Conservation (phyloP, 2,329 filamentous ascomycete genomes). For the Colletotrichum sp. region DNA sequence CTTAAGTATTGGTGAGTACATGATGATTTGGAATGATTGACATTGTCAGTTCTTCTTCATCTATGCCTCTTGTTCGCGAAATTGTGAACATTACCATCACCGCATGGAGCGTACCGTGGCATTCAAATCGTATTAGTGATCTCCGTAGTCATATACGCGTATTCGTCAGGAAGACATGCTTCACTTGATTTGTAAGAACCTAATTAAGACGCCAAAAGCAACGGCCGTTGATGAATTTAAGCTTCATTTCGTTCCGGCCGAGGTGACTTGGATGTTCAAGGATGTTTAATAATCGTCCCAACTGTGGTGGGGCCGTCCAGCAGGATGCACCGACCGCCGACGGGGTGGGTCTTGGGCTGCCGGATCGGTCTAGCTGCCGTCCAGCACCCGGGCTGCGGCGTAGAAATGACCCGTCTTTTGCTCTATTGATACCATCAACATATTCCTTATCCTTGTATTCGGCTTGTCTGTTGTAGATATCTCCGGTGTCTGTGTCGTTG, state of each 20-base stretch:
- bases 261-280: neutral
- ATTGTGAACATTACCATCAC: neutral
- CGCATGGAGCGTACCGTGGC: neutral
- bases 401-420: neutral
- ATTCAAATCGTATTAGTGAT: neutral
- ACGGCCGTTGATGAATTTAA: neutral
- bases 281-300: neutral
- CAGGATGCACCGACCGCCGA: neutral
- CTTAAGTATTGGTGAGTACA: neutral
- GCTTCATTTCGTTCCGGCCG: neutral
- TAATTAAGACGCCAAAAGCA: neutral
- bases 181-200: neutral
- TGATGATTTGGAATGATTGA: neutral
- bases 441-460: neutral
- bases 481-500: neutral
- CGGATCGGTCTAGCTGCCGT: neutral
- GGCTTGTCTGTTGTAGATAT: neutral
- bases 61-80: neutral
- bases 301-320: neutral
- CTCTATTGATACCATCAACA: neutral
- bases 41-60: neutral
- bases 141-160: neutral
- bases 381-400: neutral
- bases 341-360: neutral
- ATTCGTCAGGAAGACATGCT: neutral